phyloP scores from a whole-genome alignment of 2,329 filamentous ascomycete genomes.

The Nigrospora oryzae region DNA sequence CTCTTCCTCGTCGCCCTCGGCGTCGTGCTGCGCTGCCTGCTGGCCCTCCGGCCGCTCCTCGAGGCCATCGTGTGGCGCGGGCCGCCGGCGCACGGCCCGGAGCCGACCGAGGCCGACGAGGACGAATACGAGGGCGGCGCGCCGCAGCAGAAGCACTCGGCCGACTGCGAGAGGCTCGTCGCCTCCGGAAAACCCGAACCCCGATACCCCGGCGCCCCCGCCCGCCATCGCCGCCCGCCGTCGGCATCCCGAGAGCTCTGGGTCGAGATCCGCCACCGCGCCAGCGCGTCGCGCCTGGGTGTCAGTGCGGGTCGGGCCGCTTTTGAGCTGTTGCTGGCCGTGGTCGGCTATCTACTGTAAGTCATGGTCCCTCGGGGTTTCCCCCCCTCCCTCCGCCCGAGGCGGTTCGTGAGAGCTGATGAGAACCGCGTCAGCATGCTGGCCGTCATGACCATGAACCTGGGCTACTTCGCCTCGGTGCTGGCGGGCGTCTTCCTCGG shows the following conservation, averaged over 20 bases:
- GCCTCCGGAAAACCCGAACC: too few relatives aligned
- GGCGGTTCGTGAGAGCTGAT: not conserved
- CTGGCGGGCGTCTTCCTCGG: constrained; percentile 46
- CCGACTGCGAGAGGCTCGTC: too few relatives aligned
- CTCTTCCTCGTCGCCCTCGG: constrained; percentile 56
- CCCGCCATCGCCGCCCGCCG: not conserved
- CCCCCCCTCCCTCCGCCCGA: not conserved
- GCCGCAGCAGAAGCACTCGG: not conserved
- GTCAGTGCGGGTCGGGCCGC: constrained; percentile 52
- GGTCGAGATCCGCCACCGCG: not conserved
- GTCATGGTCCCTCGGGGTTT: constrained; percentile 19
- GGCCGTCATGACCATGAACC: constrained; percentile 62
- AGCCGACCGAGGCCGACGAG: not conserved
- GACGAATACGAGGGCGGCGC: not conserved
- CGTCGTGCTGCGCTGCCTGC: constrained; percentile 42
- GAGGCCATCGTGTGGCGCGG: not conserved
- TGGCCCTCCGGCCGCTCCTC: constrained; percentile 38
- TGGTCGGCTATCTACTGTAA: constrained; percentile 58
- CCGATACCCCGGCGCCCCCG: not conserved
- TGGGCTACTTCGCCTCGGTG: constrained; percentile 59
- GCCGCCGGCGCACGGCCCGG: too few relatives aligned
- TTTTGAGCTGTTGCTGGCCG: constrained; percentile 44
- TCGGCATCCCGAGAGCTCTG: not conserved
- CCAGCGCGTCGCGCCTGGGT: constrained; percentile 31
- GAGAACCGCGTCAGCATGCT: constrained; percentile 44